These are phyloP conservation scores for Populus euphratica DNA, from an alignment of 345 rosid species.

Conservation along the genomic window DNA sequence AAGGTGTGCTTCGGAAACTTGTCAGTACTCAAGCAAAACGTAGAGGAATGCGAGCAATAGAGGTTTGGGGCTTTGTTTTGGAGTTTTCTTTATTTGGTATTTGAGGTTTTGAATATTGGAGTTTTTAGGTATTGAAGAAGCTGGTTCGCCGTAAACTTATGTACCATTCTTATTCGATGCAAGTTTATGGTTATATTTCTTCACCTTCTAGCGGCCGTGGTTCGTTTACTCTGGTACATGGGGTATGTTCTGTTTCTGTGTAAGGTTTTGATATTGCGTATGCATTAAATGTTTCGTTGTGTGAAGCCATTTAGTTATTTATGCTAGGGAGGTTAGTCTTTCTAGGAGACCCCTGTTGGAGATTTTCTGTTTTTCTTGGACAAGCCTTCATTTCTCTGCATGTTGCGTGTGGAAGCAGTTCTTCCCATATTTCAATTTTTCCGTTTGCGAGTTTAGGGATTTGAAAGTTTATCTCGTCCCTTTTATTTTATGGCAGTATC, in stretches of 20 bases:
- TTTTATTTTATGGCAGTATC: constrained; percentile 48
- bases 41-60: constrained; percentile 82
- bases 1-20: constrained; percentile 76
- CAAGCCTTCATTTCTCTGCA: background rate
- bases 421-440: background rate
- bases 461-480: background rate
- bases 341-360: background rate
- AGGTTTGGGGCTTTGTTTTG: constrained; percentile 42
- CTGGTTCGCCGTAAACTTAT: constrained; percentile 65
- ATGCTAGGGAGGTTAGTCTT: background rate
- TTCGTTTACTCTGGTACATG: background rate
- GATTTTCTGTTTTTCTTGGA: background rate
- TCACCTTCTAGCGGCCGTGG: background rate
- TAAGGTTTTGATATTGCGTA: background rate
- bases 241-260: background rate
- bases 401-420: background rate
- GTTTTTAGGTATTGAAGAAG: constrained; percentile 74
- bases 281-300: background rate
- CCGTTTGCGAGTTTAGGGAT: background rate
- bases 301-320: background rate
- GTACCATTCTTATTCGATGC: too few relatives aligned
- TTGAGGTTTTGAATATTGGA: background rate
- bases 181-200: background rate
- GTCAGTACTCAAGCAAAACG: constrained; percentile 71
- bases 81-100: background rate